A percentile compares a stretch with the other conserved stretches of the same genome.
Evolutionary conservation across 2,329 filamentous ascomycete genomes (phyloP).

Genomic region (Fusarium devonianum): DNA sequence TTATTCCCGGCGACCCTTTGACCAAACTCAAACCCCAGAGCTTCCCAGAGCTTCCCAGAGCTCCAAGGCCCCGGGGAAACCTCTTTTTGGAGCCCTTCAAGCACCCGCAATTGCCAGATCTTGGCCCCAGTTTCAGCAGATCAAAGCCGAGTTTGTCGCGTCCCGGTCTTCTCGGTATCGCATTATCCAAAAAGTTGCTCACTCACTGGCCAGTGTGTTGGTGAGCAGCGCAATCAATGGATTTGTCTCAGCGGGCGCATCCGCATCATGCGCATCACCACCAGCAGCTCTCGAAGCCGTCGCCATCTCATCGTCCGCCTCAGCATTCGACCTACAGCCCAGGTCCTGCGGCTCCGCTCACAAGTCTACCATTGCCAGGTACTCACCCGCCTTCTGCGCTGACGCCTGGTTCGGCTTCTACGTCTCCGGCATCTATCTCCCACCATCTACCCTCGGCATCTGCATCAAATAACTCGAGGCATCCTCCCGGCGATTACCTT

Average conservation of each 20-base stretch:
- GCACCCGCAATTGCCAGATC: constrained; percentile 20
- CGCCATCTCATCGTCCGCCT: constrained; percentile 27
- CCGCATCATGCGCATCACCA: constrained; percentile 37
- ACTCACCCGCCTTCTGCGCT: constrained; percentile 33
- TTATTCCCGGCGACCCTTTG: constrained; percentile 25
- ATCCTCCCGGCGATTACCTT: constrained; percentile 30
- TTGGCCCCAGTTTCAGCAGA: constrained; percentile 25
- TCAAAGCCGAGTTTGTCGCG: constrained; percentile 13
- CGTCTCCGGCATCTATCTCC: constrained; percentile 39
- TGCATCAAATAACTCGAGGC: constrained; percentile 26
- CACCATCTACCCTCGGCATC: constrained; percentile 37
- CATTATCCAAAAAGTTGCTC: constrained; percentile 9
- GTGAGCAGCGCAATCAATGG: constrained; percentile 34
- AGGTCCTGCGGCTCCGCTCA: constrained; percentile 16
- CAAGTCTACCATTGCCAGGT: constrained; percentile 26
- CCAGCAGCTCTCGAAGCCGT: constrained; percentile 27
- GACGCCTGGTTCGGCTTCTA: constrained; percentile 41
- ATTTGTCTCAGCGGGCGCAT: constrained; percentile 41
- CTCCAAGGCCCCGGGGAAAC: constrained; percentile 8
- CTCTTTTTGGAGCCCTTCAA: constrained; percentile 10
- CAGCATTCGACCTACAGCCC: constrained; percentile 34
- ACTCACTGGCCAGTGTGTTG: constrained; percentile 14
- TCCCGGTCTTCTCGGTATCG: constrained; percentile 17
- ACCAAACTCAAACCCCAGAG: constrained; percentile 18
- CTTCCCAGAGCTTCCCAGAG: constrained; percentile 16